These are phyloP conservation scores for Forsythia suspensa DNA, from an alignment of 257 asterid genomes.

Conservation along the genomic window DNA sequence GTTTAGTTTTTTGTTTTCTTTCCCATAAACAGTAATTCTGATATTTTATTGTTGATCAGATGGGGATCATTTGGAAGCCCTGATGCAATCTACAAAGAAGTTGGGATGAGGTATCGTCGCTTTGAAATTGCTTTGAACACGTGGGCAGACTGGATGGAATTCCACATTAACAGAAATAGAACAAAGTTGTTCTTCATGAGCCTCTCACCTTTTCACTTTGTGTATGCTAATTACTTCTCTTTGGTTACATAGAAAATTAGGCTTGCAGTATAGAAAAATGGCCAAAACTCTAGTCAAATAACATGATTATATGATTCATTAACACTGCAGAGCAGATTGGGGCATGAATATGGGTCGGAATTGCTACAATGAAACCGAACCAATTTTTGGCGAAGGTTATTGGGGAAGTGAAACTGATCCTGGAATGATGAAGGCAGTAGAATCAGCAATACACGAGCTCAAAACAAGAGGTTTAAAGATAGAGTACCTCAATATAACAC, in stretches of 20 bases:
- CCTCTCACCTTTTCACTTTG: conserved; percentile 41
- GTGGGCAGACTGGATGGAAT: conserved; percentile 57
- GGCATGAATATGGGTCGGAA: neutral
- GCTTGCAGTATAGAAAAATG: neutral
- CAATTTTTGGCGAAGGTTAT: conserved; percentile 17
- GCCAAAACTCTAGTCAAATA: neutral
- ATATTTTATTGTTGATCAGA: conserved; percentile 13
- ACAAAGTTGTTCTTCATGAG: conserved; percentile 53
- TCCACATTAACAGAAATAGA: conserved; percentile 35
- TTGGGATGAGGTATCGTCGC: conserved; percentile 26
- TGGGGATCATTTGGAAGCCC: conserved; percentile 51
- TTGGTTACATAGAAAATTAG: neutral
- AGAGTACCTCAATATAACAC: conserved; percentile 35
- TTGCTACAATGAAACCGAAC: conserved; percentile 3
- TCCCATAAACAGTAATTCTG: too few species aligned
- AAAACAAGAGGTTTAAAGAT: conserved; percentile 29
- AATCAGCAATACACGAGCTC: conserved; percentile 18
- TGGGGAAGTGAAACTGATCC: conserved; percentile 27
- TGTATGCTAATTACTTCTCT: conserved; percentile 17
- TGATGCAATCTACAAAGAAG: conserved; percentile 34
- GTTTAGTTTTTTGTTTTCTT: too few species aligned
- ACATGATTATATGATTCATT: too few species aligned
- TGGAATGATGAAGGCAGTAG: conserved; percentile 32
- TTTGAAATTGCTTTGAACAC: conserved; percentile 49
- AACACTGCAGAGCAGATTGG: neutral